Percentiles rank a stretch among this genome's conserved stretches.
phyloP scores from a whole-genome alignment of 1,284 basidiomycete genomes.

The Ceratobasidium sp. region DNA sequence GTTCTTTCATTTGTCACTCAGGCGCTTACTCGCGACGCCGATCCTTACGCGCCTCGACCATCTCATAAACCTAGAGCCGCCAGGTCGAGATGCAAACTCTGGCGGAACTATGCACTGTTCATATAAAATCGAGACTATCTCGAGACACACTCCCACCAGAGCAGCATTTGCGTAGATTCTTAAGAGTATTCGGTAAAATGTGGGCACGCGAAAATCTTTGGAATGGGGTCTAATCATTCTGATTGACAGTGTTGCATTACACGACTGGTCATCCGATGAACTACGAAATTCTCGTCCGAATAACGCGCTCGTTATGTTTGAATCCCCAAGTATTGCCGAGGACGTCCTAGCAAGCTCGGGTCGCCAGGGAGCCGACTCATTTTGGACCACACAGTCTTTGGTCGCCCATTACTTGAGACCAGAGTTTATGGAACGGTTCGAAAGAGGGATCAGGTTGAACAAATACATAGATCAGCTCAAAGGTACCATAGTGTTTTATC shows the following conservation, averaged over 20 bases:
- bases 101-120: conserved; percentile 22
- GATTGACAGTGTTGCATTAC: conserved; percentile 8
- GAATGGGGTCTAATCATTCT: background rate
- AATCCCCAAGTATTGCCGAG: background rate
- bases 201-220: background rate
- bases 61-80: background rate
- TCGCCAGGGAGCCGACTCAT: background rate
- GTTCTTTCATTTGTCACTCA: background rate
- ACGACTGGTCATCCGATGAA: conserved; percentile 19
- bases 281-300: background rate
- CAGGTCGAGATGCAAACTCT: background rate
- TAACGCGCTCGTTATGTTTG: conserved; percentile 28
- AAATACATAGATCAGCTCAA: background rate
- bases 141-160: conserved; percentile 19
- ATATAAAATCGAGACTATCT: background rate
- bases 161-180: conserved; percentile 9
- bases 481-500: background rate
- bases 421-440: background rate
- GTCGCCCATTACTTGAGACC: conserved; percentile 12
- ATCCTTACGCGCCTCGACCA: background rate
- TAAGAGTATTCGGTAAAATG: conserved; percentile 28
- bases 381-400: conserved; percentile 28
- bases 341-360: background rate
- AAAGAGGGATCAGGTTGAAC: background rate
- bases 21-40: background rate